Percentiles rank a stretch among this genome's conserved stretches.
Evolutionary conservation across 306 rosid species (phyloP).

Genomic region (Fragaria ananassa): DNA sequence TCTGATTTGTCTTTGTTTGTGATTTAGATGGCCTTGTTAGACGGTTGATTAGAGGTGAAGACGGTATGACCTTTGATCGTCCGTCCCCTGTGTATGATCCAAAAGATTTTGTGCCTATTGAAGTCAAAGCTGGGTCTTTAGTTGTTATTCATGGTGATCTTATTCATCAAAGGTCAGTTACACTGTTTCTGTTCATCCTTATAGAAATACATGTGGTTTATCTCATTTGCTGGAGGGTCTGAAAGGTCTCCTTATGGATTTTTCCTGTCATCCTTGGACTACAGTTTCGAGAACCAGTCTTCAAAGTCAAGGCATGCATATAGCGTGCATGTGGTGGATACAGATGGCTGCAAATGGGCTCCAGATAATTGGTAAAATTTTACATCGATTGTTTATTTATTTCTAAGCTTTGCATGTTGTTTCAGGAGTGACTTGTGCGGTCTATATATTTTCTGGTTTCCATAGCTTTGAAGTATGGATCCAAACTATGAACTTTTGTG

Average conservation of each 20-base stretch:
- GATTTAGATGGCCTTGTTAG: conserved; percentile 82
- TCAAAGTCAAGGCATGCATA: conserved; percentile 89
- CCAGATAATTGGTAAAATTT: conserved; percentile 70
- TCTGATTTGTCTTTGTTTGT: conserved; percentile 2
- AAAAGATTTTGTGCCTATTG: conserved; percentile 82
- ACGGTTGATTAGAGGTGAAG: conserved; percentile 72
- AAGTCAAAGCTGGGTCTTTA: conserved; percentile 88
- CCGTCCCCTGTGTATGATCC: conserved; percentile 68
- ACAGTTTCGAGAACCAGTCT: conserved; percentile 89
- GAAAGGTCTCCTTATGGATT: not conserved
- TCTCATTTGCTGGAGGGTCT: conserved; percentile 14
- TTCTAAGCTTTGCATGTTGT: not conserved
- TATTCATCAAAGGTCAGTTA: conserved; percentile 88
- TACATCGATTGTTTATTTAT: conserved; percentile 9
- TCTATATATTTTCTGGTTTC: not conserved
- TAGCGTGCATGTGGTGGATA: conserved; percentile 84
- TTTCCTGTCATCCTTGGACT: conserved; percentile 23
- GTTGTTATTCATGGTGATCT: conserved; percentile 91
- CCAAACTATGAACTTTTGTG: not conserved
- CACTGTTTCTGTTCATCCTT: conserved; percentile 21
- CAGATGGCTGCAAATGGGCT: conserved; percentile 92
- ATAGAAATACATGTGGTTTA: not conserved
- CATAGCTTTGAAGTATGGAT: not conserved
- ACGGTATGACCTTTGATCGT: conserved; percentile 71
- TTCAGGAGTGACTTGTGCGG: not conserved